Evolutionary conservation across 2,329 filamentous ascomycete species (phyloP).

Genomic region (Ciborinia camelliae): DNA sequence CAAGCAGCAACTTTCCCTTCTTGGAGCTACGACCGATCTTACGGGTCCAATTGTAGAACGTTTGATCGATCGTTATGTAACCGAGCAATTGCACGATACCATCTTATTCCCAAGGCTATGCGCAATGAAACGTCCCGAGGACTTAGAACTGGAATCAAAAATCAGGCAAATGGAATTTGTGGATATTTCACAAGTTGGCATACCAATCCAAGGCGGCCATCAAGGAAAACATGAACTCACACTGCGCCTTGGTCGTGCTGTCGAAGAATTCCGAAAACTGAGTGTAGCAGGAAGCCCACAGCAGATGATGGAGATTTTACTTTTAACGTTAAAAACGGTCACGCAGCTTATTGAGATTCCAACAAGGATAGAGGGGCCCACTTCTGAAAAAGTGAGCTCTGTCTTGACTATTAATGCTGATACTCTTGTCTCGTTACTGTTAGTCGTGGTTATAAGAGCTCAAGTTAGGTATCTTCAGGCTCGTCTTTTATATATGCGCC

Average conservation of each 20-base stretch:
- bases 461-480: constrained; percentile 85
- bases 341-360: constrained; percentile 62
- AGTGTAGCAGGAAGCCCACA: constrained; percentile 51
- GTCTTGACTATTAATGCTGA: constrained; percentile 72
- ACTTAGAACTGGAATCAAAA: constrained; percentile 82
- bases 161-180: constrained; percentile 91
- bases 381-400: constrained; percentile 43
- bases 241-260: constrained; percentile 69
- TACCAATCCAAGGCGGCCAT: constrained; percentile 75
- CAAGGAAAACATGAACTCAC: constrained; percentile 79
- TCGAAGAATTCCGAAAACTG: constrained; percentile 92
- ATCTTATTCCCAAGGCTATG: constrained; percentile 81
- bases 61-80: constrained; percentile 90
- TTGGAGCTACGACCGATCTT: constrained; percentile 89
- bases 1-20: constrained; percentile 86
- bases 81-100: constrained; percentile 83
- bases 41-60: constrained; percentile 90
- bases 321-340: constrained; percentile 66
- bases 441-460: constrained; percentile 89
- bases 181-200: constrained; percentile 91
- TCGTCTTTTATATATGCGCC: constrained; percentile 87
- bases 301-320: constrained; percentile 40
- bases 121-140: constrained; percentile 73
- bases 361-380: constrained; percentile 31
- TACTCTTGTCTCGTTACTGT: constrained; percentile 82